Conservation (phyloP, 140 eudicot genomes). For the Senecio squalidus region DNA sequence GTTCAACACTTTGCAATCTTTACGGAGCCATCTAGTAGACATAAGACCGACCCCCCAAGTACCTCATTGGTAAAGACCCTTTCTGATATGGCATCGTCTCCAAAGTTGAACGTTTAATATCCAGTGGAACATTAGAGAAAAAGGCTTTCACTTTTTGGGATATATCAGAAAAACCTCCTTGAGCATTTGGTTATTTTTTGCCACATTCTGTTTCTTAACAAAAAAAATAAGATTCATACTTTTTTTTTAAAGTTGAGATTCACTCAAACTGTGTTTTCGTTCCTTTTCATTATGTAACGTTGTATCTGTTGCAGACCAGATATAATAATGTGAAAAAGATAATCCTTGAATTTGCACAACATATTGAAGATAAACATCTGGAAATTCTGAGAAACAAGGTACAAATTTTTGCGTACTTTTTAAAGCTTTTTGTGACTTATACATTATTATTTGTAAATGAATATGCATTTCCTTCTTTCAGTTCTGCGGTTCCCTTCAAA, state of each 20-base stretch:
- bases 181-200: no score
- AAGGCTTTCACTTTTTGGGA: no score
- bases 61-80: no score
- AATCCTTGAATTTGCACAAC: constrained; percentile 88
- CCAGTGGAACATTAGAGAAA: no score
- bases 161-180: no score
- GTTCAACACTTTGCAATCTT: no score
- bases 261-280: constrained; percentile 1
- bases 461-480: constrained; percentile 22
- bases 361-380: constrained; percentile 76
- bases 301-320: constrained; percentile 51
- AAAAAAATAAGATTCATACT: not conserved
- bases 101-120: no score
- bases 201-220: not conserved
- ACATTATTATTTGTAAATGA: not conserved
- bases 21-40: no score
- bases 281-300: constrained; percentile 2
- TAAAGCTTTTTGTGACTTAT: not conserved
- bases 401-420: not conserved
- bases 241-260: not conserved
- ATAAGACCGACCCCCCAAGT: no score
- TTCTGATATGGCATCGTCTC: no score
- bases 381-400: constrained; percentile 60
- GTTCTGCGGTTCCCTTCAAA: constrained; percentile 49
- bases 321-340: constrained; percentile 71